Evolutionary conservation across 345 rosid species (phyloP).

Genomic region (Gossypium longicalyx): DNA sequence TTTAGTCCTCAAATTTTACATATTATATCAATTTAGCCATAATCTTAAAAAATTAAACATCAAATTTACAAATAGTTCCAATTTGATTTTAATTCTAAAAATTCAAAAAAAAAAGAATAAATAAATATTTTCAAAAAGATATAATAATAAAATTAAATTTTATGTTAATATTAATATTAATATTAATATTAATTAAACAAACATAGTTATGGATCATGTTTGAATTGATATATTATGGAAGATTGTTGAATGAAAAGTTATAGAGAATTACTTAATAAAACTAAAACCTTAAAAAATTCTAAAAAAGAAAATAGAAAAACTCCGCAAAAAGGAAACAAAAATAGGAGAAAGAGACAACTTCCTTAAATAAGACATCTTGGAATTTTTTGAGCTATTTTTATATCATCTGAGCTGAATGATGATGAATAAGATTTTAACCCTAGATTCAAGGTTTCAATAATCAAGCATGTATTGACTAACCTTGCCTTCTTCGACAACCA

Average conservation of each 20-base stretch:
- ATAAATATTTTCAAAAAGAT: too few relatives aligned
- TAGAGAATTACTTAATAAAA: too few relatives aligned
- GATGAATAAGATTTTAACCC: background rate
- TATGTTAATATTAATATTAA: too few relatives aligned
- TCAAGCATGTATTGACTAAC: conserved; percentile 58
- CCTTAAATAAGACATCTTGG: background rate
- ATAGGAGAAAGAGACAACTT: background rate
- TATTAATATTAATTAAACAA: too few relatives aligned
- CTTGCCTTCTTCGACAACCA: conserved; percentile 57
- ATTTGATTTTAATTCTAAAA: too few relatives aligned
- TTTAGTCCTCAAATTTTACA: too few relatives aligned
- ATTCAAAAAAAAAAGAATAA: too few relatives aligned
- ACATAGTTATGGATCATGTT: background rate
- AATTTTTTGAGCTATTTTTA: background rate
- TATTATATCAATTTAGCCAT: too few relatives aligned
- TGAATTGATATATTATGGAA: background rate
- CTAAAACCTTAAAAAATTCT: background rate
- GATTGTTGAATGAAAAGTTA: background rate
- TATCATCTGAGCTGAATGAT: background rate
- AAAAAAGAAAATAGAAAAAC: background rate
- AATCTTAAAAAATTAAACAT: too few relatives aligned
- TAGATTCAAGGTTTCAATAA: conserved; percentile 21
- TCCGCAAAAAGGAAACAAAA: background rate
- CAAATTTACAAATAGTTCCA: too few relatives aligned
- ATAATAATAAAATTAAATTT: too few relatives aligned